Percentiles rank a stretch among this genome's conserved stretches.
Conservation (phyloP, 148 eudicot genomes). For the Fagopyrum tataricum region DNA sequence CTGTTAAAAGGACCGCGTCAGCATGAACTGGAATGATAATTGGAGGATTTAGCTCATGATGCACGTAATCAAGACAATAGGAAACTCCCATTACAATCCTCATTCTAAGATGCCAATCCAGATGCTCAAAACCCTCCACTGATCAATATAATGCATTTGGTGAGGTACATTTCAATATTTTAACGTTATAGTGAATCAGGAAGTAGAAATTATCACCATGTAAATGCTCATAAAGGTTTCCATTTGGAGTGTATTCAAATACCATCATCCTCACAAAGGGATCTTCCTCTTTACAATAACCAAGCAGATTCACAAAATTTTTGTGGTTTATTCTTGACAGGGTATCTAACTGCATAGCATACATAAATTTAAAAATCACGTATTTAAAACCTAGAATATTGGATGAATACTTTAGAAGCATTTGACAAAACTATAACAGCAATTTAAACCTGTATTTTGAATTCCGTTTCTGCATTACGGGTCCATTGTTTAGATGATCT, state of each 20-base stretch:
- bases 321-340: conserved; percentile 62
- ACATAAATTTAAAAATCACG: too few relatives aligned
- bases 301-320: conserved; percentile 60
- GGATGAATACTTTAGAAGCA: not conserved
- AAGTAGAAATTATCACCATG: conserved; percentile 35
- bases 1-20: conserved; percentile 38
- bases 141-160: not conserved
- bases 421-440: not conserved
- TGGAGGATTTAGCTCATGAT: conserved; percentile 50
- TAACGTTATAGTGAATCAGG: not conserved
- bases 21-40: conserved; percentile 36
- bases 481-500: conserved; percentile 38
- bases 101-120: conserved; percentile 57
- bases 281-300: conserved; percentile 58
- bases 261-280: conserved; percentile 80
- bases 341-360: conserved; percentile 36
- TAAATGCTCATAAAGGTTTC: conserved; percentile 56
- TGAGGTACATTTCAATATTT: not conserved
- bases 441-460: conserved; percentile 29
- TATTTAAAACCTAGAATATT: not conserved
- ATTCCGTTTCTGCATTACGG: conserved; percentile 29
- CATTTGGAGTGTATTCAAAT: conserved; percentile 66
- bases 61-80: conserved; percentile 64
- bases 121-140: conserved; percentile 53
- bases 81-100: conserved; percentile 56